These are phyloP conservation scores for Corynascus novoguineensis DNA, from an alignment of 495 filamentous ascomycete genomes.

Conservation along the genomic window DNA sequence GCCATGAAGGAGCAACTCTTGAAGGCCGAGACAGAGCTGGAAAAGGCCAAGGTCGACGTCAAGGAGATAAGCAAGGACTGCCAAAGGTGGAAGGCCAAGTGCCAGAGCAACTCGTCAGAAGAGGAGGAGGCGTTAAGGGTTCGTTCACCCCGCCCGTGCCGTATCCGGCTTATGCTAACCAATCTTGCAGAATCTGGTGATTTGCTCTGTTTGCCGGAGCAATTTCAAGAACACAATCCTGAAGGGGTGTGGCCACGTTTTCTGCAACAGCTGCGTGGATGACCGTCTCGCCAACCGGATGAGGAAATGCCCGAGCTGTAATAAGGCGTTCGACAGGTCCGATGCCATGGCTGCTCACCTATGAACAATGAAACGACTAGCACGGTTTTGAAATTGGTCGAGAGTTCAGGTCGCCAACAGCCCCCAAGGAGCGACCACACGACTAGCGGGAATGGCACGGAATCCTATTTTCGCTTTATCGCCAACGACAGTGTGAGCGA, in stretches of 20 bases:
- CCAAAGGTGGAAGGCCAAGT: slow-evolving; percentile 76
- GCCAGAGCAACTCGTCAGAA: slow-evolving; percentile 68
- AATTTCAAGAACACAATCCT: slow-evolving; percentile 92
- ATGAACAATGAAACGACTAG: too few species aligned
- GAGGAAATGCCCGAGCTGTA: slow-evolving; percentile 92
- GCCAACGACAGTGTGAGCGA: background rate
- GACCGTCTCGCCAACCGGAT: slow-evolving; percentile 79
- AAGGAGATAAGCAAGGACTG: slow-evolving; percentile 69
- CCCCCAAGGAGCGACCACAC: background rate
- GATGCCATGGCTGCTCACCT: slow-evolving; percentile 68
- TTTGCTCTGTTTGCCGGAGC: slow-evolving; percentile 82
- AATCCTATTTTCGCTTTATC: background rate
- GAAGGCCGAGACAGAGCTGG: slow-evolving; percentile 60
- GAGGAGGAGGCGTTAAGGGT: slow-evolving; percentile 81
- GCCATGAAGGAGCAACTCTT: slow-evolving; percentile 54
- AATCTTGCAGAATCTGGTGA: slow-evolving; percentile 62
- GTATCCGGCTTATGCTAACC: slow-evolving; percentile 31
- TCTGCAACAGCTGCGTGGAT: slow-evolving; percentile 85
- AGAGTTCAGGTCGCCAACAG: background rate
- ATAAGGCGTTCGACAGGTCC: slow-evolving; percentile 78
- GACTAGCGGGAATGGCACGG: background rate
- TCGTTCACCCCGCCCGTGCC: slow-evolving; percentile 35
- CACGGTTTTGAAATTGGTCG: background rate
- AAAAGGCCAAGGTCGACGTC: slow-evolving; percentile 64
- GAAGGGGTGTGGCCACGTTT: slow-evolving; percentile 92